Evolutionary conservation across 495 filamentous ascomycete species (phyloP).

Genomic region (Penicillium longicatenatum): DNA sequence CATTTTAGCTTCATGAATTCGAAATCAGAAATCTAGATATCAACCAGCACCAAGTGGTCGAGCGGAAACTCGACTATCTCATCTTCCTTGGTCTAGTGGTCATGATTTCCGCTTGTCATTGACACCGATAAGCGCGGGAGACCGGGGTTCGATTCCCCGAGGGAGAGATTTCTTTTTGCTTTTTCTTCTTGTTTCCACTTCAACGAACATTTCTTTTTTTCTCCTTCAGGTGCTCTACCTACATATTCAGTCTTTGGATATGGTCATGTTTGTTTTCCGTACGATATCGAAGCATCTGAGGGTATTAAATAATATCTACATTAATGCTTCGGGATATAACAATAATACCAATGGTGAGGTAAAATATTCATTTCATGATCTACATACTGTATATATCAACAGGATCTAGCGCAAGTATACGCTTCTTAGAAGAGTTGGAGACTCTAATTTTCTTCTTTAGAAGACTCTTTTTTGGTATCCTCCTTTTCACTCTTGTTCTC

Average conservation of each 20-base stretch:
- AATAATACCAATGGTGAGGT: neutral
- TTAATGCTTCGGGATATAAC: neutral
- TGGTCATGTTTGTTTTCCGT: no score
- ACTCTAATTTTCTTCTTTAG: neutral
- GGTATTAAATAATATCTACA: neutral
- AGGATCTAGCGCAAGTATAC: neutral
- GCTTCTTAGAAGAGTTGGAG: neutral
- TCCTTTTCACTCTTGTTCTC: neutral
- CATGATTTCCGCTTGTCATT: slow-evolving; percentile 59
- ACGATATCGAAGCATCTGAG: neutral
- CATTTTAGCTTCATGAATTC: neutral
- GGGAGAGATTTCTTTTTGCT: slow-evolving; percentile 39
- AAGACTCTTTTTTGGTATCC: neutral
- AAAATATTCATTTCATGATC: neutral
- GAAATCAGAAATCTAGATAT: neutral
- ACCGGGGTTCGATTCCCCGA: slow-evolving; percentile 59
- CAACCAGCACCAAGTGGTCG: slow-evolving; percentile 33
- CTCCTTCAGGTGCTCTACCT: no score
- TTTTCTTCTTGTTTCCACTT: neutral
- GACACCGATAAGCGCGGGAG: slow-evolving; percentile 48
- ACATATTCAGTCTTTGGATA: no score
- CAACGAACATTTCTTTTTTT: neutral
- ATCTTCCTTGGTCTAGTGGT: slow-evolving; percentile 52
- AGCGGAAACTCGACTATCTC: slow-evolving; percentile 27
- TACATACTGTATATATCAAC: neutral